phyloP scores from a whole-genome alignment of 2,329 filamentous ascomycete species.

The Purpureocillium takamizusanense region DNA sequence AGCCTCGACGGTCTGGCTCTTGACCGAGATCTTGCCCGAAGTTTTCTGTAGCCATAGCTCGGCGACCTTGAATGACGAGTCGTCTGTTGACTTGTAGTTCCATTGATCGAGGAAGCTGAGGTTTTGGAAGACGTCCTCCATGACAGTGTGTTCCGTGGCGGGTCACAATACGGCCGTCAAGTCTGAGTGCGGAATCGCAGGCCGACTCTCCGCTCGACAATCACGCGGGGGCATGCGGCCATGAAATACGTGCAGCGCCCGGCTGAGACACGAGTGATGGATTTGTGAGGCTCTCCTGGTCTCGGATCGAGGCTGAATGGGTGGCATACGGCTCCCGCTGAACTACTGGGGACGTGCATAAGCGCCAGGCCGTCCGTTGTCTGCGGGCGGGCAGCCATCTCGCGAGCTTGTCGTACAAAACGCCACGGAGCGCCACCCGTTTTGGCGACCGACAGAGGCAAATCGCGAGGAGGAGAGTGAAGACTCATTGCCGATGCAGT shows the following conservation, averaged over 20 bases:
- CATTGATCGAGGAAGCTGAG: conserved; percentile 15
- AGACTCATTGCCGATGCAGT: too few species aligned
- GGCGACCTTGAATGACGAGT: conserved; percentile 14
- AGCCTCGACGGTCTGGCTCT: conserved; percentile 4
- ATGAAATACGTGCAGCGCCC: too few species aligned
- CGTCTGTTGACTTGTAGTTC: conserved; percentile 8
- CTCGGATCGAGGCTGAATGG: not conserved
- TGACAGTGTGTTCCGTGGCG: conserved; percentile 3
- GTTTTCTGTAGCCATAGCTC: conserved; percentile 18
- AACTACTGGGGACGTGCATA: not conserved
- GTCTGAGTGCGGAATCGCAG: too few species aligned
- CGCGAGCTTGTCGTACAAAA: too few species aligned
- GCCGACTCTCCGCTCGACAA: too few species aligned
- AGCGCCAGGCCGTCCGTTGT: not conserved
- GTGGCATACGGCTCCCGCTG: not conserved
- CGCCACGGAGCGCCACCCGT: too few species aligned
- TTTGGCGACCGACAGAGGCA: too few species aligned
- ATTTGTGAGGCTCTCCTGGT: too few species aligned
- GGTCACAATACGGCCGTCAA: too few species aligned
- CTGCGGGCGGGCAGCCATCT: not conserved
- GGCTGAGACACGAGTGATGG: too few species aligned
- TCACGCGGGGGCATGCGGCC: too few species aligned
- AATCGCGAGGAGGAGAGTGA: too few species aligned
- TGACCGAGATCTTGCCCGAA: conserved; percentile 10
- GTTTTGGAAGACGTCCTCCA: conserved; percentile 23